These are phyloP conservation scores for Pichia phayaonensis DNA, from an alignment of 805 yeast species.

Conservation along the genomic window DNA sequence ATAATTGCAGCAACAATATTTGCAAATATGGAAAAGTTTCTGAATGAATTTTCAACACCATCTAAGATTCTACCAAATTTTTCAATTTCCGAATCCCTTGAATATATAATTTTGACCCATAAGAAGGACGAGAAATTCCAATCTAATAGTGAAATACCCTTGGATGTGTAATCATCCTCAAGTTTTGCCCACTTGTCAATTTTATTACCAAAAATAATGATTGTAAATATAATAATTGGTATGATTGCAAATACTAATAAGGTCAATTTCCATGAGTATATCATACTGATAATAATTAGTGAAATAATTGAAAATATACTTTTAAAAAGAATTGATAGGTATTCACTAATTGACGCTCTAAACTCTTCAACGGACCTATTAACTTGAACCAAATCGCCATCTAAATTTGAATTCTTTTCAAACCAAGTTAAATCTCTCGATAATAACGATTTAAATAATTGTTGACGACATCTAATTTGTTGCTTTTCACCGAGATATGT, in stretches of 20 bases:
- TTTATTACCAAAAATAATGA: conserved; percentile 42
- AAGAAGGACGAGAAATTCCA: conserved; percentile 61
- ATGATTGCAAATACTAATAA: conserved; percentile 65
- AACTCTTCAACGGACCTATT: conserved; percentile 71
- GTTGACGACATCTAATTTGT: conserved; percentile 46
- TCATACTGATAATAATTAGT: conserved; percentile 56
- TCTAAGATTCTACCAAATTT: conserved; percentile 32
- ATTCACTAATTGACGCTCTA: conserved; percentile 60
- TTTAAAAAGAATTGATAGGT: conserved; percentile 49
- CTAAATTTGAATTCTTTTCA: conserved; percentile 47
- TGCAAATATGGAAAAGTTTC: conserved; percentile 38
- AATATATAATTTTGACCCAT: conserved; percentile 55
- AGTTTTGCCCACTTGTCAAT: conserved; percentile 40
- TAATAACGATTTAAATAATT: conserved; percentile 39
- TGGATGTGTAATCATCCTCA: conserved; percentile 52
- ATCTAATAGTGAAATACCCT: conserved; percentile 52
- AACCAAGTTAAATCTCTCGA: conserved; percentile 50
- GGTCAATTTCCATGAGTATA: conserved; percentile 80
- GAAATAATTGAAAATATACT: conserved; percentile 46
- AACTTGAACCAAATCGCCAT: conserved; percentile 58
- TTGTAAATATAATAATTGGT: conserved; percentile 54
- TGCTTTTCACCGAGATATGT: conserved; percentile 66
- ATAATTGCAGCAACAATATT: conserved; percentile 50
- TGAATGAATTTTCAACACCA: conserved; percentile 32
- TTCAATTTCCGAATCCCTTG: conserved; percentile 43